Conservation (phyloP, 2,329 filamentous ascomycete genomes). For the Helotiales sp. region DNA sequence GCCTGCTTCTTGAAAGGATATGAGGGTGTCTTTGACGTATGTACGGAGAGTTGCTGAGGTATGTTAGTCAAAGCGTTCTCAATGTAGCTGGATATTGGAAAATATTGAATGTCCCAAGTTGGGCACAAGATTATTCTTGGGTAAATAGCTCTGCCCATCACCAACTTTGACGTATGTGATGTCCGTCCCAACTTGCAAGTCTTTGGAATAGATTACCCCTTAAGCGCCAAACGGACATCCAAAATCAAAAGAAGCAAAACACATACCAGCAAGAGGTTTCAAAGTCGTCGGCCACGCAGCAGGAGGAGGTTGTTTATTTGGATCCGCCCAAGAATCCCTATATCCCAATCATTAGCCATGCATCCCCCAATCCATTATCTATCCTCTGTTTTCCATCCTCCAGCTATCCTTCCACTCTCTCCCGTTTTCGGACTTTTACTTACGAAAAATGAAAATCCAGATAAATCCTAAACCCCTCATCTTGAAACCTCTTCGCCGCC, state of each 20-base stretch:
- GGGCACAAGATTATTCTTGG: not conserved
- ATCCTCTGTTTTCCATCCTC: too few species aligned
- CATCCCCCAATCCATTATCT: not conserved
- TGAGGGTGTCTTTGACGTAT: constrained; percentile 63
- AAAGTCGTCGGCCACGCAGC: constrained; percentile 62
- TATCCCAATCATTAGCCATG: not conserved
- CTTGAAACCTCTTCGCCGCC: constrained; percentile 62
- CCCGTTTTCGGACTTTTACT: too few species aligned
- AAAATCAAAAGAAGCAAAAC: not conserved
- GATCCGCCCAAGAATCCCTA: constrained; percentile 71
- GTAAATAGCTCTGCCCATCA: not conserved
- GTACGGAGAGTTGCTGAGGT: constrained; percentile 60
- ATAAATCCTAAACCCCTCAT: constrained; percentile 56
- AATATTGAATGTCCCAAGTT: not conserved
- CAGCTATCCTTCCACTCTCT: too few species aligned
- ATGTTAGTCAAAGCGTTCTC: not conserved
- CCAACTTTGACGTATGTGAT: not conserved
- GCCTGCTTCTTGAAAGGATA: constrained; percentile 57
- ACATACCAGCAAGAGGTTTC: constrained; percentile 44
- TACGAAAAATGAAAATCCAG: constrained; percentile 60
- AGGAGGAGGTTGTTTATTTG: constrained; percentile 61
- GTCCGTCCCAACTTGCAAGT: not conserved
- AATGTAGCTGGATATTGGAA: not conserved
- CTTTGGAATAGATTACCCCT: not conserved
- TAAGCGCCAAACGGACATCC: not conserved